Base-by-base conservation (phyloP, 768 basidiomycete genomes). In the Tremella fuciformis region DNA sequence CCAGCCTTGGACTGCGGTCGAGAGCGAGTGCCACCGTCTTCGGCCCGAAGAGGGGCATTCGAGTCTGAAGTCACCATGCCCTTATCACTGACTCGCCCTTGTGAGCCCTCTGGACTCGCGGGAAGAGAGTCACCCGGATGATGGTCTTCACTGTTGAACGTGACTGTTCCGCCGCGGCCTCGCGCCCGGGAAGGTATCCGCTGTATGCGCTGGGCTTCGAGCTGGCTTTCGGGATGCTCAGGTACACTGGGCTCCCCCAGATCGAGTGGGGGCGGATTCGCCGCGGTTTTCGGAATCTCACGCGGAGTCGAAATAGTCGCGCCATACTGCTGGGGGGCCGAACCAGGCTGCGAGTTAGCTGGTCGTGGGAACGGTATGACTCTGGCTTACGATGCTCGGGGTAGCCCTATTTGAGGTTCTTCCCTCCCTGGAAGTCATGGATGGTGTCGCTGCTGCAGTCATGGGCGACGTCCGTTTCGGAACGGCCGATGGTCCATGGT, bases 401-500 rank as follows among this genome's bases (percentile, higher is more conserved):
- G 40, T 53, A 11, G 13, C 25, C 29, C 39, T 49, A 4, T 9
- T 29, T 19, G 50, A 52, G 6, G 50, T 18, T 24, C 50, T 29
- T 44, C 41, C 41, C 57, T 53, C 8, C 39, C 38, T 13, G 25
- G n/a, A 46, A 15, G 42, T 34, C 11, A 34, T 34, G 6, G 29
- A 34, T 15, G 42, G 22, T 4, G n/a, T 46, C n/a, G n/a, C 42
- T 4, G n/a, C 42, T 46, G 42, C 6, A 46, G n/a, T 15, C 42
- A 46, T 46, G 6, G 42, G 22, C 16, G 42, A 22, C 22, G 22
- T 15, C 15, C 42, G 6, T 46, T 15, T 46, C 0, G 67, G 63
- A 9, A 65, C 57, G 0, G 67, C 67, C 21, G 62, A 65, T n/a
- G 72, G 72, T 39, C 69, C 72, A 64, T 71, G 58, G 66, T 74